Base-by-base conservation (phyloP, 2,329 filamentous ascomycete genomes). In the Penicillium sp. region DNA sequence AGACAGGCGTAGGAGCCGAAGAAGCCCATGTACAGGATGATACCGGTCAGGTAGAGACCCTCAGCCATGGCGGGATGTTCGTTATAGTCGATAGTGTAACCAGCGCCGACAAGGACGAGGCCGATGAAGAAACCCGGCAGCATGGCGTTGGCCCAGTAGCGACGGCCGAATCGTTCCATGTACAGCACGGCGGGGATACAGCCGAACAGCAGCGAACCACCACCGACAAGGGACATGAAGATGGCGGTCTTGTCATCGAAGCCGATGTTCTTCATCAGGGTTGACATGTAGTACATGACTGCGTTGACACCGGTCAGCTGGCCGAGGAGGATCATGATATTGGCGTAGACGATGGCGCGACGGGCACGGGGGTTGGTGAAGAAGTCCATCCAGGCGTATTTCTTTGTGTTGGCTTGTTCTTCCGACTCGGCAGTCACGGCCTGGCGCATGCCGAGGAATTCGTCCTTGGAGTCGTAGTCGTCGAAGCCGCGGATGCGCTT, bases 161-260 rank as follows among this genome's bases (percentile, higher is more conserved):
- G 58, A 19, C 88, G 85, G 11, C 87, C 87, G 45, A 86, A 90
- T 2, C 79, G 82, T 66, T 91, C 88, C 87, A 91, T 91, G 59
- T 83, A 83, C 67, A 89, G 80, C 51, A 87, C 84, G 0, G 86
- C 87, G 0, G 87, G 87, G 29, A 89, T 86, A 0, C 86, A 87
- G 19, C 87, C 87, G 14, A 91, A 63, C 0, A 90, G 79, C 0
- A 91, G 79, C 0, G 87, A 76, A 3, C 85, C 87, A 23, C 87
- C 87, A 3, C 88, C 87, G 13, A 91, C 87, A 0, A 90, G 80
- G 0, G 87, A 89, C 87, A 91, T 90, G 78, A 89, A 90, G 55
- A 86, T 88, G 14, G 85, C 74, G 46, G 86, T 71, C 54, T 83
- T 79, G 7, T 81, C 72, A 63, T 86, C 71, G 71, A 90, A 90